A percentile compares a stretch with the other conserved stretches of the same genome.
Conservation (phyloP, 495 filamentous ascomycete species). For the Astrothelium macrocarpum region DNA sequence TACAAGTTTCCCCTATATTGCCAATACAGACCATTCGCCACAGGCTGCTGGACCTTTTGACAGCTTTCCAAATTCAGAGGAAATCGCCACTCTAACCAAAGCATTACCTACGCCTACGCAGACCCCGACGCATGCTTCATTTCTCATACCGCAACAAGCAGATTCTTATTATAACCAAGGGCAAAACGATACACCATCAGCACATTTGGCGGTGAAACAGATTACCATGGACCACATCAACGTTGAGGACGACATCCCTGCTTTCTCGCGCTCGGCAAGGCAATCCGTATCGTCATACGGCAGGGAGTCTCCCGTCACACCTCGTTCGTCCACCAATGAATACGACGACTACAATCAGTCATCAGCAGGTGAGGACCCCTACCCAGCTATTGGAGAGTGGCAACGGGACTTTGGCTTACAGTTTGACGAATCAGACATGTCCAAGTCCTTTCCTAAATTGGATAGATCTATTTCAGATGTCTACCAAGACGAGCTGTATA, state of each 20-base stretch:
- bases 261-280: conserved; percentile 40
- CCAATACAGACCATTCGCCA: conserved; percentile 30
- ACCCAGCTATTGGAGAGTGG: conserved; percentile 36
- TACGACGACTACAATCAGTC: conserved; percentile 34
- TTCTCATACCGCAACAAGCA: conserved; percentile 11
- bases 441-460: conserved; percentile 57
- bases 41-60: conserved; percentile 14
- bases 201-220: conserved; percentile 46
- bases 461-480: conserved; percentile 79
- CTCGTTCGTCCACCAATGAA: conserved; percentile 44
- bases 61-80: conserved; percentile 20
- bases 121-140: conserved; percentile 28
- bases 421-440: conserved; percentile 28
- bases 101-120: conserved; percentile 28
- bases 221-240: conserved; percentile 40
- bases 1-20: conserved; percentile 28
- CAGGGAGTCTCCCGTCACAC: conserved; percentile 48
- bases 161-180: background rate
- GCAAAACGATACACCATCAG: conserved; percentile 27
- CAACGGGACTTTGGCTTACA: conserved; percentile 52
- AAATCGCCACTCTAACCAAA: conserved; percentile 26
- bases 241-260: conserved; percentile 32
- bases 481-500: conserved; percentile 78
- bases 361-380: conserved; percentile 27
- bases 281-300: conserved; percentile 48